Evolutionary conservation across 331 rosid genomes (phyloP).

Genomic region (Spiraea crenata): DNA sequence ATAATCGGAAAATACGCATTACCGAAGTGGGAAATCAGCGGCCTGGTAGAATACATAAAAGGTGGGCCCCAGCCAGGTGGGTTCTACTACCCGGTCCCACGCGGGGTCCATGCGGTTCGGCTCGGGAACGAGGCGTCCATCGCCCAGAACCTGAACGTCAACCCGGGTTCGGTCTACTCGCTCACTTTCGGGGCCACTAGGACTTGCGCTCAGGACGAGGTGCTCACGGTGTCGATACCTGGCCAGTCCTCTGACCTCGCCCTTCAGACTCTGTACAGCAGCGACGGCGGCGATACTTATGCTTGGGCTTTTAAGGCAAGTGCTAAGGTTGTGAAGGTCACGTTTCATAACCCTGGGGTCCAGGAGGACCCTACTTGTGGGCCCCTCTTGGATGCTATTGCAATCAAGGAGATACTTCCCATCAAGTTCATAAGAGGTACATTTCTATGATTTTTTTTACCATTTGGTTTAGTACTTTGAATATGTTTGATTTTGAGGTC

Average conservation of each 20-base stretch:
- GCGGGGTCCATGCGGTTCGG: conserved; percentile 47
- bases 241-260: conserved; percentile 33
- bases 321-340: conserved; percentile 28
- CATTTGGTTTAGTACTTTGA: neutral
- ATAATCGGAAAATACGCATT: conserved; percentile 46
- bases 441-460: neutral
- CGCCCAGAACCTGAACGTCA: conserved; percentile 37
- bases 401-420: conserved; percentile 45
- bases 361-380: conserved; percentile 61
- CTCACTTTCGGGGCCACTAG: conserved; percentile 52
- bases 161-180: conserved; percentile 33
- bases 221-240: conserved; percentile 20
- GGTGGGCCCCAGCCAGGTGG: conserved; percentile 67
- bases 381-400: conserved; percentile 51
- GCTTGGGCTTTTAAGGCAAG: conserved; percentile 41
- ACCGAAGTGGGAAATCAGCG: conserved; percentile 58
- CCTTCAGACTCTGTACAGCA: conserved; percentile 43
- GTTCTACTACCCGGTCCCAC: conserved; percentile 40
- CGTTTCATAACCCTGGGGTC: conserved; percentile 48
- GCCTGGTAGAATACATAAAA: conserved; percentile 45
- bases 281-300: conserved; percentile 49
- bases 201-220: conserved; percentile 61
- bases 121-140: conserved; percentile 55
- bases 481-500: neutral
- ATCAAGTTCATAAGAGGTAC: conserved; percentile 23